Evolutionary conservation across 179 eudicot genomes (phyloP), one percentile per base, ranked within the genome.

Genomic region (Amaranthus tricolor): DNA sequence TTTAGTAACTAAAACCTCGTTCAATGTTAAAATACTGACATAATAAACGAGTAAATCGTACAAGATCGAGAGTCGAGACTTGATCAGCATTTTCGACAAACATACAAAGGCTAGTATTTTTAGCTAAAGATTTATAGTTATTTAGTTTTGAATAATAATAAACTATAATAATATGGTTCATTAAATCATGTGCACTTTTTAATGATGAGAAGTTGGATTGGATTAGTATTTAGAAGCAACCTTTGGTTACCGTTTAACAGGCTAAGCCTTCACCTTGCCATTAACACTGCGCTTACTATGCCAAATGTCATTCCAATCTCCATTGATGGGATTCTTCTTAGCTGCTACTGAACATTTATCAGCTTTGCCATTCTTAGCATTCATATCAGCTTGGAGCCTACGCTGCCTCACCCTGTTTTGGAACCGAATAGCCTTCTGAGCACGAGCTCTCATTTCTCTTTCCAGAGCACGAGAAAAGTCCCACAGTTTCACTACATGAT

Each of bases 371-470:
- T 82, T 83, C 84, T 87, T 91, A 17, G 84, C 52, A 21, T 79
- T 88, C 92, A 89, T 89, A 74, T 89, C 91, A 0, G 70, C 54
- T 75, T 94, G 96, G 63, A 86, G 90, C 86, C 80, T 90, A 54
- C 94, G 89, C 56, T 96, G 86, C 84, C 98, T 90, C 97, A 89
- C 90, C 84, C 91, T 85, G 76, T 92, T 92, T 82, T 94, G 96
- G 53, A 92, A 47, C 74, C 96, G 82, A 63, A 89, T 75, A 6
- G 89, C 93, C 73, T 80, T 86, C 67, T 86, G 84, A 52, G 89
- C 87, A 54, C 87, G 88, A 44, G 85, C 81, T 65, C 90, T 86
- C 81, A 79, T 75, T 75, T 89, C 94, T 70, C 80, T 83, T 80
- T 92, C 98, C 84, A 94, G 72, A 62, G 98, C 97, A 74, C 80